These are phyloP conservation scores for Castanea crenata DNA, from an alignment of 306 rosid species.

Conservation along the genomic window DNA sequence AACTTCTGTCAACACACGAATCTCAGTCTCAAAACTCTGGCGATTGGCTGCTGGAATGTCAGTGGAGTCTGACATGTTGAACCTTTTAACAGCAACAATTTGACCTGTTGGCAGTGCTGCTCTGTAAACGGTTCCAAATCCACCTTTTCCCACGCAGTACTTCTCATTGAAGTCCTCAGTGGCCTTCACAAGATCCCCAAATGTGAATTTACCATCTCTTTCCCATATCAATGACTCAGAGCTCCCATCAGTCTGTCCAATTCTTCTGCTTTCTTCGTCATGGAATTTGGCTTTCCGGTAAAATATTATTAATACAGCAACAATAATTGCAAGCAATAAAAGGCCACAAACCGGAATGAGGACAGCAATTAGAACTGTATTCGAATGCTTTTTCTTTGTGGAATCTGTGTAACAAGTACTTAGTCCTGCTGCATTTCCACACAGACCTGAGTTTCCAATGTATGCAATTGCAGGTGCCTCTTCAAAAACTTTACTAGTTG, in stretches of 20 bases:
- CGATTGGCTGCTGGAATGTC: slow-evolving; percentile 46
- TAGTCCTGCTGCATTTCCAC: slow-evolving; percentile 47
- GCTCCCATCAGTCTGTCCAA: not conserved
- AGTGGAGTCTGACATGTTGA: slow-evolving; percentile 37
- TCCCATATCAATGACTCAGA: slow-evolving; percentile 28
- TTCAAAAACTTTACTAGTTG: slow-evolving; percentile 35
- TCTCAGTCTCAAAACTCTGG: slow-evolving; percentile 57
- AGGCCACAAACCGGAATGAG: slow-evolving; percentile 40
- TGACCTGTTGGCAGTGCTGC: slow-evolving; percentile 45
- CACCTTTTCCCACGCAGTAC: slow-evolving; percentile 69
- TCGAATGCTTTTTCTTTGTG: slow-evolving; percentile 21
- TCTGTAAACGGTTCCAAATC: slow-evolving; percentile 65
- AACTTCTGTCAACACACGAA: slow-evolving; percentile 50
- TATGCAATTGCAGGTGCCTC: slow-evolving; percentile 38
- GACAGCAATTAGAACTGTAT: slow-evolving; percentile 43
- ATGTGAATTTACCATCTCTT: slow-evolving; percentile 41
- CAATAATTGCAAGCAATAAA: slow-evolving; percentile 19
- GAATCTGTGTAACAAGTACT: slow-evolving; percentile 16
- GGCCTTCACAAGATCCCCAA: slow-evolving; percentile 49
- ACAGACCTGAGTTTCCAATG: slow-evolving; percentile 53
- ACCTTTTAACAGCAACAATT: slow-evolving; percentile 57
- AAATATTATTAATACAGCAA: slow-evolving; percentile 13
- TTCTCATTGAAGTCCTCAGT: slow-evolving; percentile 52
- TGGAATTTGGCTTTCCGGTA: not conserved
- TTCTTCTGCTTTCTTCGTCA: slow-evolving; percentile 33